Evolutionary conservation across 495 filamentous ascomycete genomes (phyloP), one percentile per base, ranked within the genome.

Genomic region (Daldinia decipiens): DNA sequence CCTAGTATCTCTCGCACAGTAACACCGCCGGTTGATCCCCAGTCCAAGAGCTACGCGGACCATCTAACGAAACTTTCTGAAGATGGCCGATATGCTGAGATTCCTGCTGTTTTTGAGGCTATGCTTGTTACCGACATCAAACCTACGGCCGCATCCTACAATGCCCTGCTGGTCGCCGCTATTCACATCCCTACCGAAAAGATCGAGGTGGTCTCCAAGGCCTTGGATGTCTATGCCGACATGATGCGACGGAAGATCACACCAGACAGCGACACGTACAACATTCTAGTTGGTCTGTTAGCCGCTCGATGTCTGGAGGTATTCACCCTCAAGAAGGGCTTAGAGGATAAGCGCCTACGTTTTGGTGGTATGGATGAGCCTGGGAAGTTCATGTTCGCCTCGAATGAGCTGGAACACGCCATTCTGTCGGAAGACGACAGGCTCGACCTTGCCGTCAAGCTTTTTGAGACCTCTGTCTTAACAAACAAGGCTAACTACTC

Each of bases 151-250:
- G 83, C 87, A 19, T 91, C 95, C 17, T 99, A 98, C 83, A 97
- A 98, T 80, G 92, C 92, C 38, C 83, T 98, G 45, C 83, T 99
- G 43, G 84, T 89, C 71, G 93, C 96, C 29, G 94, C 93, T 24
- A 88, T 96, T 65, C 82, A 91, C 65, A 84, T 97, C 21, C 87
- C 90, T 1, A 82, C 82, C 5, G 87, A 92, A 73, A 89, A 89
- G 75, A 88, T 90, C 55, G 92, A 93, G 80, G 86, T 93, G 9
- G 90, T 97, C 26, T 88, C 92, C 52, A 97, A 97, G 81, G 94
- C 92, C 5, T 87, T 98, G 54, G 93, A 94, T 84, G 91, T 98
- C 63, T 98, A 98, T 82, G 91, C 93, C 45, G 93, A 98, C 77
- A 97, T 99, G 95, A 90, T 97, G 70, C 87, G 91, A 66, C 91